Evolutionary conservation across 495 filamentous ascomycete species (phyloP), one percentile per base, ranked within the genome.

Genomic region (Gamarada debralockiae): DNA sequence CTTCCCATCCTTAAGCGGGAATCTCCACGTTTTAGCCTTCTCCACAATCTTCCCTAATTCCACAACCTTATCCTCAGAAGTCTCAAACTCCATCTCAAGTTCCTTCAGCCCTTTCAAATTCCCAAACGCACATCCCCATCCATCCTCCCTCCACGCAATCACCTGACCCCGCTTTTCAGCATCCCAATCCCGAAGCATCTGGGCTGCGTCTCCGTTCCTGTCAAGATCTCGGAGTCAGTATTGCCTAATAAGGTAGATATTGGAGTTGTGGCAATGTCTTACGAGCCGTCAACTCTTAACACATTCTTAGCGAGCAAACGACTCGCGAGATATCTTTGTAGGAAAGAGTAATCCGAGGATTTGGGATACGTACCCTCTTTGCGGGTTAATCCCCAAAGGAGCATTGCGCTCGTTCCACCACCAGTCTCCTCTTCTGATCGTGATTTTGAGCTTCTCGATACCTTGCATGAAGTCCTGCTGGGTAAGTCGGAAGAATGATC

Each of bases 341-440:
- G n/a, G n/a, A n/a, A n/a, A n/a, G n/a, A n/a, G n/a, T n/a, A n/a
- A n/a, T n/a, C n/a, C n/a, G n/a, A n/a, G n/a, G n/a, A n/a, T n/a
- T n/a, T n/a, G n/a, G n/a, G n/a, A n/a, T n/a, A n/a, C n/a, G n/a
- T n/a, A 24, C 1, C 46, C 48, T 9, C 38, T 24, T 7, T 58
- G 29, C 1, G 60, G 63, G 46, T 56, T 57, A 18, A 65, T 65
- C 12, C 27, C 40, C 12, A 63, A 24, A 10, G 50, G 25, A 13
- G 15, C 12, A 29, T 53, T 52, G 15, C 10, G 38, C 37, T 60
- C 62, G 51, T 57, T 60, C 12, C 45, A 52, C 62, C 57, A 63
- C 63, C 60, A 63, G 34, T 65, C 63, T 3, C 43, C 29, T n/a
- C 55, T 53, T 21, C 57, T 45, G 4, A 65, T 49, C 3, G 63